Conservation (phyloP, 192 early-diverging fungal genomes). For the Jimgerdemannia lactiflua region DNA sequence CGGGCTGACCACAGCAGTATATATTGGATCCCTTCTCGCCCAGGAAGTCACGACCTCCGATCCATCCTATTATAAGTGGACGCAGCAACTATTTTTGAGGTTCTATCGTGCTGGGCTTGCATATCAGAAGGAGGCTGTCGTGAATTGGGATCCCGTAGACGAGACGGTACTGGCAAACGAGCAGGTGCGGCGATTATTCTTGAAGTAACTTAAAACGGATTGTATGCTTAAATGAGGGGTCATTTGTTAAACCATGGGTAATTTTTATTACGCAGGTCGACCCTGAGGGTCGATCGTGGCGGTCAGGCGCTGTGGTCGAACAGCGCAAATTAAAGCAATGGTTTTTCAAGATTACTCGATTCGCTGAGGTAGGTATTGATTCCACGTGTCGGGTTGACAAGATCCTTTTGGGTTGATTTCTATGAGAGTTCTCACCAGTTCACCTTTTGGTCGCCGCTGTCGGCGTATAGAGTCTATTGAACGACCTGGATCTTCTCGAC, state of each 20-base stretch:
- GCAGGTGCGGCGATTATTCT: conserved; percentile 48
- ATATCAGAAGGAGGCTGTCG: conserved; percentile 85
- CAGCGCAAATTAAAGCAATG: conserved; percentile 83
- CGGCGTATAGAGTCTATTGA: conserved; percentile 51
- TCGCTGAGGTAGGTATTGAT: conserved; percentile 57
- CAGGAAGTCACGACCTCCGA: conserved; percentile 86
- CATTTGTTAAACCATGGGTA: neutral
- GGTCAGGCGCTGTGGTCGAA: conserved; percentile 92
- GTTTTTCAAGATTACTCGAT: conserved; percentile 89
- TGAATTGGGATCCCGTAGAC: conserved; percentile 98
- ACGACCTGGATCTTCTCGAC: conserved; percentile 68
- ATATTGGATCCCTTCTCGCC: too few species aligned
- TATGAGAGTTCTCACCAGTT: neutral
- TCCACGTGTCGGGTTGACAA: too few species aligned
- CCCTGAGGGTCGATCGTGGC: conserved; percentile 79
- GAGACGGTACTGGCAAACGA: conserved; percentile 96
- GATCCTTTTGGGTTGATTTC: neutral
- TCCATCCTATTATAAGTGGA: conserved; percentile 90
- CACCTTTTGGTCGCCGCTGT: neutral
- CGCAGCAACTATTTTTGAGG: conserved; percentile 86
- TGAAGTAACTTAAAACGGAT: neutral
- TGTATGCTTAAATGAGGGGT: conserved; percentile 4
- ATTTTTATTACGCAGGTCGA: conserved; percentile 59
- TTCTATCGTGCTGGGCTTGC: conserved; percentile 75
- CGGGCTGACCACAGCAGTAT: too few species aligned